A percentile compares a stretch with the other conserved stretches of the same genome.
Conservation (phyloP, 768 basidiomycete genomes). For the Boletus tomentosulus region DNA sequence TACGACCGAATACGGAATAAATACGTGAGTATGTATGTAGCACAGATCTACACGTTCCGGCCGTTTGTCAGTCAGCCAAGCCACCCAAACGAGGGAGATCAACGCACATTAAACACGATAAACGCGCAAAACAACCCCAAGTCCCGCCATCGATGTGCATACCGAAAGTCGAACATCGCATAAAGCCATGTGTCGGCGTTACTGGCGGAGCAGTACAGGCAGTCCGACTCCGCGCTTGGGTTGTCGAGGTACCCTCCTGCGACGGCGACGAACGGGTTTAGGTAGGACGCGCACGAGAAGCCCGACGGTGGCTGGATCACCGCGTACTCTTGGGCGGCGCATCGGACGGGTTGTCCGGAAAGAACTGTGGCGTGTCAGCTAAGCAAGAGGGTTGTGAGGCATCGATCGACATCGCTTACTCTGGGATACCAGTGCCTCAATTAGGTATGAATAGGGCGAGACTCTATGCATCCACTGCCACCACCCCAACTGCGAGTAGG, state of each 20-base stretch:
- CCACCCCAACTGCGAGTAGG: conserved; percentile 56
- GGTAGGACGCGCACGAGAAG: conserved; percentile 45
- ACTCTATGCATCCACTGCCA: conserved; percentile 69
- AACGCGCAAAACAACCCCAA: conserved; percentile 44
- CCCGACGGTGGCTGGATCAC: conserved; percentile 45
- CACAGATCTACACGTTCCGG: conserved; percentile 34
- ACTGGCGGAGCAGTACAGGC: conserved; percentile 53
- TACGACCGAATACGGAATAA: conserved; percentile 45
- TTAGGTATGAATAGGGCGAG: conserved; percentile 53
- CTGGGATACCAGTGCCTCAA: conserved; percentile 44
- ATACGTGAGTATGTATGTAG: conserved; percentile 51
- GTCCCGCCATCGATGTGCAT: conserved; percentile 46
- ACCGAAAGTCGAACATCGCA: conserved; percentile 54
- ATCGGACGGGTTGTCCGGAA: conserved; percentile 47
- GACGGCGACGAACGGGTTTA: conserved; percentile 36
- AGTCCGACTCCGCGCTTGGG: conserved; percentile 33
- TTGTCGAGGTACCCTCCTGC: conserved; percentile 48
- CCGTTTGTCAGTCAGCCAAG: not conserved
- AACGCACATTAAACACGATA: conserved; percentile 41
- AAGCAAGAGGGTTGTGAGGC: conserved; percentile 7
- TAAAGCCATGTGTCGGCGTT: conserved; percentile 51
- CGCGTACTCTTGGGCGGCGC: conserved; percentile 58
- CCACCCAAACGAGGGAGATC: not conserved
- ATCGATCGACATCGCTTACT: conserved; percentile 30
- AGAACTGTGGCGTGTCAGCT: conserved; percentile 37